These are phyloP conservation scores for Solanum sparsipilum DNA, from an alignment of 257 asterid genomes.

Conservation along the genomic window DNA sequence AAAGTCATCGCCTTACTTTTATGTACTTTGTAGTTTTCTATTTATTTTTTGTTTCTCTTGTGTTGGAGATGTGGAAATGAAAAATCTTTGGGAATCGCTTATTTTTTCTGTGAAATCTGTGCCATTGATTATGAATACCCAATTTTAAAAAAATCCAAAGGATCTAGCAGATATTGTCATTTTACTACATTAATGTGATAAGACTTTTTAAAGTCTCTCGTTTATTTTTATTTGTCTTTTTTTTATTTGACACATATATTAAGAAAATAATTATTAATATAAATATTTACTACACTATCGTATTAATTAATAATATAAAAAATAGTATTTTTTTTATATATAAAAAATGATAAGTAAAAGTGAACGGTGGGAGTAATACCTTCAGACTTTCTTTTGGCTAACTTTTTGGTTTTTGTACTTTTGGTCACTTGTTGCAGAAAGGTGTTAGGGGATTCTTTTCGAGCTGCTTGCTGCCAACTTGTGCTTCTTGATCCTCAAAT, in stretches of 20 bases:
- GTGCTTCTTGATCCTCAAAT: constrained; percentile 1
- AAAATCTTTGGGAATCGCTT: neutral
- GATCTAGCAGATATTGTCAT: neutral
- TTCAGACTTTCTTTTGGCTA: neutral
- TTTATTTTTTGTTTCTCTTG: neutral
- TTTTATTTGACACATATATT: too few relatives aligned
- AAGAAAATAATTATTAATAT: too few relatives aligned
- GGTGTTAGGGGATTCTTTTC: constrained; percentile 36
- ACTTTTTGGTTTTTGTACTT: neutral
- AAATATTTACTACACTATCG: too few relatives aligned
- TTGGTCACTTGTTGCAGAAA: constrained; percentile 29
- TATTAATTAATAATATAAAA: too few relatives aligned
- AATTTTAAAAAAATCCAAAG: neutral
- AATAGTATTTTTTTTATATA: too few relatives aligned
- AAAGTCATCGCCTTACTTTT: neutral
- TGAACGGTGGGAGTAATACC: neutral
- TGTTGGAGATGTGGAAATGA: neutral
- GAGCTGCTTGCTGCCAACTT: constrained; percentile 42
- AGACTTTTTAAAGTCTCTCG: too few relatives aligned
- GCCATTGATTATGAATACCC: neutral
- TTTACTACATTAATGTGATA: neutral
- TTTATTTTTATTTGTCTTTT: too few relatives aligned
- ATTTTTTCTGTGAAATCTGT: neutral
- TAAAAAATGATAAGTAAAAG: too few relatives aligned
- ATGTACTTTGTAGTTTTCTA: neutral